These are phyloP conservation scores for Usnea hakonensis DNA, from an alignment of 495 filamentous ascomycete species.

Conservation along the genomic window DNA sequence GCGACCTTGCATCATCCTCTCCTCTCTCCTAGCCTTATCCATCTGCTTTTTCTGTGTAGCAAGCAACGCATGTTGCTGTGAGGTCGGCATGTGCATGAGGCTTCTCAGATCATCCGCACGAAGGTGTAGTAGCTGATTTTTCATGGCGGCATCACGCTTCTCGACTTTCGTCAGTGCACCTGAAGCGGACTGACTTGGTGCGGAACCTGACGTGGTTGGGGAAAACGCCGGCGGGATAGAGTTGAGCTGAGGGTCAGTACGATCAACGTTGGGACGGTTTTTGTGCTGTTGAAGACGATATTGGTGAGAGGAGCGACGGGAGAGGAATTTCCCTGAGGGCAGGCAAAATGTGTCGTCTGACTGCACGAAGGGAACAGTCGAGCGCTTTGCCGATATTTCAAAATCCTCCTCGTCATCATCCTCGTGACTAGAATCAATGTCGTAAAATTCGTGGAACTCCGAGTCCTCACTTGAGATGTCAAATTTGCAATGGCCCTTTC, in stretches of 20 bases:
- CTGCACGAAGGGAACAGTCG: background rate
- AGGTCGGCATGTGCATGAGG: background rate
- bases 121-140: background rate
- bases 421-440: conserved; percentile 86
- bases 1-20: background rate
- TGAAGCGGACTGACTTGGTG: too few relatives aligned
- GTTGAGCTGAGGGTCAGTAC: background rate
- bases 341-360: background rate
- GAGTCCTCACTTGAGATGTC: conserved; percentile 80
- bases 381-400: conserved; percentile 25
- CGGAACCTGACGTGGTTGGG: too few relatives aligned
- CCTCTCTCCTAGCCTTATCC: background rate
- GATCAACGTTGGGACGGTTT: background rate
- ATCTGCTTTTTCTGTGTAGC: background rate
- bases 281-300: background rate
- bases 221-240: too few relatives aligned
- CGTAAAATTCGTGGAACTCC: conserved; percentile 92
- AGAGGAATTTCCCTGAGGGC: background rate
- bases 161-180: background rate
- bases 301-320: background rate
- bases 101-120: background rate
- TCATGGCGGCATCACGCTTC: background rate
- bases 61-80: background rate
- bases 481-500: conserved; percentile 92
- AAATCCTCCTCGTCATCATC: conserved; percentile 62